Percentiles rank a stretch among this genome's conserved stretches.
These are phyloP conservation scores for Chrysoporthe deuterocubensis DNA, from an alignment of 2,329 filamentous ascomycete species.

Conservation along the genomic window DNA sequence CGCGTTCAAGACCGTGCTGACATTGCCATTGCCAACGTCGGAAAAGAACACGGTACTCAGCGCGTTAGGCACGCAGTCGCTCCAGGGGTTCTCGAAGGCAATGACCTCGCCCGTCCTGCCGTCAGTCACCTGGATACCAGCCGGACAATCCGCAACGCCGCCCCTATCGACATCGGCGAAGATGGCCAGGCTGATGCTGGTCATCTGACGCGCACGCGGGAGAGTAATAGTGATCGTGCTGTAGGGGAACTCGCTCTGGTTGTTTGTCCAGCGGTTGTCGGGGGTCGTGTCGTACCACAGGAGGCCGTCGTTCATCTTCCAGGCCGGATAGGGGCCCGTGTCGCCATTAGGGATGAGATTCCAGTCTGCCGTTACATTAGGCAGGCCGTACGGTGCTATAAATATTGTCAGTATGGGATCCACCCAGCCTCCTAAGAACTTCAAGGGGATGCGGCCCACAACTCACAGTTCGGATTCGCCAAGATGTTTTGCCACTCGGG, in stretches of 20 bases:
- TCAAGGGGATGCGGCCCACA: no score
- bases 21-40: neutral
- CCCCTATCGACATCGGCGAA: slow-evolving; percentile 1
- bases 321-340: neutral
- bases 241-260: neutral
- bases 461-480: neutral
- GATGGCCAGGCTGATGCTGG: slow-evolving; percentile 7
- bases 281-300: slow-evolving; percentile 7
- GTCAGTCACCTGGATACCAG: neutral
- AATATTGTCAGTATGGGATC: neutral
- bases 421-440: neutral
- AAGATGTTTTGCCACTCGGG: slow-evolving; percentile 3
- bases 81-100: neutral
- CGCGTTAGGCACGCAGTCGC: neutral
- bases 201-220: neutral
- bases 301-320: slow-evolving; percentile 8
- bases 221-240: slow-evolving; percentile 3
- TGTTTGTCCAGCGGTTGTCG: neutral
- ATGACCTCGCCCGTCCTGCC: neutral
- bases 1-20: neutral
- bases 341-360: neutral
- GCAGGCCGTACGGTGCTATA: neutral
- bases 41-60: slow-evolving; percentile 2
- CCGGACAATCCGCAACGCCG: slow-evolving; percentile 1
- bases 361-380: neutral